Evolutionary conservation across 495 filamentous ascomycete genomes (phyloP), one percentile per base, ranked within the genome.

Genomic region (Jackrogersella minutella): DNA sequence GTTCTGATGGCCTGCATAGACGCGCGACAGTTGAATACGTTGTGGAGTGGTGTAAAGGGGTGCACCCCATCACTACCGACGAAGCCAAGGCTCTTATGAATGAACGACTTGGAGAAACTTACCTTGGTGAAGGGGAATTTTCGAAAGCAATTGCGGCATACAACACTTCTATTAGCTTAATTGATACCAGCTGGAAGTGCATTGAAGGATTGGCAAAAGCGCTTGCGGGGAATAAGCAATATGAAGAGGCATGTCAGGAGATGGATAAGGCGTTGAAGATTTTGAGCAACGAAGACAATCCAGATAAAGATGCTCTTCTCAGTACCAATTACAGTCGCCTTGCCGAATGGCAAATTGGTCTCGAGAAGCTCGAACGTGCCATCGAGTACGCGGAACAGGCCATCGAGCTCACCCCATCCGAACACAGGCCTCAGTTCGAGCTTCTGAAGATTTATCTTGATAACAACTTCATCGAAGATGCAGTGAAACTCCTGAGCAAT

Each of bases 371-470:
- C 14, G 31, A 31, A 14, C 44, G 44, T 31, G 44, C 44, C 11
- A 10, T 49, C n/a, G 44, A 49, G 22, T 49, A 49, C 14, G 24
- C 44, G 13, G 31, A 49, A 31, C 44, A 7, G 2, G 44, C 44
- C n/a, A 16, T 49, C 24, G 44, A 49, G 13, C 44, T 49, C 16
- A 17, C 11, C 9, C 44, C 44, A 16, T n/a, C 16, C 5, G 26
- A 49, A 17, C 44, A 49, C 7, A 16, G 26, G 6, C 44, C 24
- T 30, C 44, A 8, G 24, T 33, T 30, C 17, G 44, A 49, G 14
- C 44, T 49, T 49, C 24, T 49, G 44, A 49, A 17, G 5, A 49
- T 49, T 10, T 49, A 49, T 19, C 26, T 49, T 26, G 44, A 49
- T 16, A 49, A 31, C 21, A 14, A 31, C 3, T 49, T 49, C 1